Evolutionary conservation across 352 stramenopile genomes (phyloP).

Genomic region (Pythium brassicae): DNA sequence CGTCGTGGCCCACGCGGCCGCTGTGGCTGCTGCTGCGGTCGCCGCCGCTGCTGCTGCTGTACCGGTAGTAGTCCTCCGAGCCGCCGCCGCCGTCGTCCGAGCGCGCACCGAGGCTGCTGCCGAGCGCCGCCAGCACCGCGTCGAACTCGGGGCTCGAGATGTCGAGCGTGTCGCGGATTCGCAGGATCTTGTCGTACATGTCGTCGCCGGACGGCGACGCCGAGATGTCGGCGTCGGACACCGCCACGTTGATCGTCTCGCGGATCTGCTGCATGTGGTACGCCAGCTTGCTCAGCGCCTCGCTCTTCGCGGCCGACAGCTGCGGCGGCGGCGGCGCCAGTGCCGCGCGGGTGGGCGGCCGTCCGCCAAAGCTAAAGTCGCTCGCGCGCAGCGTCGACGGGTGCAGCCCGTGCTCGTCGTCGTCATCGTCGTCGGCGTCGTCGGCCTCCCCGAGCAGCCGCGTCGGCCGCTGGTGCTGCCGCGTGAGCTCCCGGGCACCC

Average conservation of each 20-base stretch:
- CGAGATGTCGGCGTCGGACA: constrained; percentile 52
- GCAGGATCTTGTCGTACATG: constrained; percentile 44
- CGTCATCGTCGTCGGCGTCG: too few species aligned
- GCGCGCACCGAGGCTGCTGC: background rate
- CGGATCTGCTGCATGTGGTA: constrained; percentile 64
- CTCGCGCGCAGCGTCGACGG: constrained; percentile 17
- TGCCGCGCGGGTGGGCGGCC: background rate
- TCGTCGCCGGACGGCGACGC: constrained; percentile 32
- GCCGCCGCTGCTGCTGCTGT: constrained; percentile 4
- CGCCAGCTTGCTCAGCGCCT: constrained; percentile 48
- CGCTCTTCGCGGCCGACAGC: constrained; percentile 31
- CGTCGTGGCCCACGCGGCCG: too few species aligned
- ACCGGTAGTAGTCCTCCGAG: constrained; percentile 8
- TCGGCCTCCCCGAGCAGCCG: constrained; percentile 2
- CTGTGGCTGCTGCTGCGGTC: background rate
- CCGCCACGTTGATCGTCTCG: constrained; percentile 60
- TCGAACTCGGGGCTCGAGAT: constrained; percentile 42
- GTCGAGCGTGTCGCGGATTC: constrained; percentile 47
- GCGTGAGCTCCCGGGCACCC: background rate
- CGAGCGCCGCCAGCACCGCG: constrained; percentile 32
- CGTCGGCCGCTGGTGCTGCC: background rate
- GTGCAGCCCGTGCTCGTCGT: constrained; percentile 8
- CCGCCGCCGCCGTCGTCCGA: constrained; percentile 2
- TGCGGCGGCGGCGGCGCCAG: background rate
- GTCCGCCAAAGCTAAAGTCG: constrained; percentile 14